phyloP scores from a whole-genome alignment of 148 eudicot species.

The Rhododendron kiyosumense region DNA sequence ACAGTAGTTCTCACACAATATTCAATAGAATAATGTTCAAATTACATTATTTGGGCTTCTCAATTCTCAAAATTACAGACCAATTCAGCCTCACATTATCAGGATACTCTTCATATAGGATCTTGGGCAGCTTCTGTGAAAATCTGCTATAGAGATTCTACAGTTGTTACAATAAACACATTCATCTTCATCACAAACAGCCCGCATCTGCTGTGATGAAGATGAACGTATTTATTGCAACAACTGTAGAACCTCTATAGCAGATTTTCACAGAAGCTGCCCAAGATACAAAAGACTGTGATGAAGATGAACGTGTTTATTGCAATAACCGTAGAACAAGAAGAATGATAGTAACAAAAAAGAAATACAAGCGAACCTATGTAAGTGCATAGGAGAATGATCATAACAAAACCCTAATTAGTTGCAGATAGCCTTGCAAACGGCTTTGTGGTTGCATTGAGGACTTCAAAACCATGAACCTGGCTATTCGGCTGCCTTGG shows the following conservation, averaged over 20 bases:
- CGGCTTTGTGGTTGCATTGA: neutral
- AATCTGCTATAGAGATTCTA: too few relatives aligned
- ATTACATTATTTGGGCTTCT: slow-evolving; percentile 11
- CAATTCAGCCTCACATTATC: neutral
- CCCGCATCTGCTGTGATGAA: too few relatives aligned
- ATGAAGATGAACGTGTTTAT: too few relatives aligned
- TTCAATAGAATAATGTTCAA: neutral
- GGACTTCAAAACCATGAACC: neutral
- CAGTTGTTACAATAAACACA: too few relatives aligned
- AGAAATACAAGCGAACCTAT: slow-evolving; percentile 11
- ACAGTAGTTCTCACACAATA: neutral
- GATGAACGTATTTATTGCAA: too few relatives aligned
- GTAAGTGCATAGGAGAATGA: neutral
- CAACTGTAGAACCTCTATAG: too few relatives aligned
- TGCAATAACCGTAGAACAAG: too few relatives aligned
- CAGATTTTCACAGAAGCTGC: too few relatives aligned
- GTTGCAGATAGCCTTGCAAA: neutral
- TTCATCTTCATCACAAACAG: too few relatives aligned
- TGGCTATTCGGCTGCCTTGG: slow-evolving; percentile 37
- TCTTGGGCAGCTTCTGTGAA: too few relatives aligned
- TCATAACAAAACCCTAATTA: neutral
- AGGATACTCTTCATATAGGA: neutral
- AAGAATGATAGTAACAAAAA: neutral
- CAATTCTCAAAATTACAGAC: slow-evolving; percentile 17
- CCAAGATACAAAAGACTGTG: too few relatives aligned